Evolutionary conservation across 352 stramenopile species (phyloP), one percentile per base, ranked within the genome.

Genomic region (Phytophthora sp.): DNA sequence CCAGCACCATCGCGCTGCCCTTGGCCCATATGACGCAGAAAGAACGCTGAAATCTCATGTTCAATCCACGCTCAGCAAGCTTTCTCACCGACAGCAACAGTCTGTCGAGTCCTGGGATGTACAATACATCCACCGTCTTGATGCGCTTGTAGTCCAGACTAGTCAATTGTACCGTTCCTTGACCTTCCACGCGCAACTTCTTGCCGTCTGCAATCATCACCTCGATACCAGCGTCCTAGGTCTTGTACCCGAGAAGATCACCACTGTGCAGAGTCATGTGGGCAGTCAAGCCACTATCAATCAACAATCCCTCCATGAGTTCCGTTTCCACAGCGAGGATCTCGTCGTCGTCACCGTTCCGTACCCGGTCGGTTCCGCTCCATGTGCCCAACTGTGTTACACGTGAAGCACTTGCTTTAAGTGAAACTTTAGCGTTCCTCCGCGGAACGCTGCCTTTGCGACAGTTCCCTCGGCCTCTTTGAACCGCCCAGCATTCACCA

Each of bases 71-170:
- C 31, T 30, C 6, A 18, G 4, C 18, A 39, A 73, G 50, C 30
- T 69, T 72, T 23, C 47, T 8, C 18, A 76, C 18, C 1, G 61
- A 71, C 21, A 75, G 47, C 15, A 75, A 21, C 7, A 36, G 55
- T 44, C 42, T 41, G 38, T 71, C 55, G 11, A 75, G 41, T 29
- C 47, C 57, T 12, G 67, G 61, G 21, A 75, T 66, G 47, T 64
- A 26, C 0, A 71, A 20, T 15, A 42, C 47, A 16, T 57, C 27
- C 5, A 36, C 13, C 45, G 57, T 55, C 31, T 56, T 56, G 33
- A 63, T 39, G 5, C 55, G 55, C 13, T 2, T 36, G 9, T 24
- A 15, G 21, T 55, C 33, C 7, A 54, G 4, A 16, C 26, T 42
- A 4, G 42, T 38, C 4, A 71, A 31, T 5, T 35, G 11, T 6